Percentiles rank a stretch among this genome's conserved stretches.
phyloP scores from a whole-genome alignment of 805 yeast species.

The Ogataea thermomethanolica region DNA sequence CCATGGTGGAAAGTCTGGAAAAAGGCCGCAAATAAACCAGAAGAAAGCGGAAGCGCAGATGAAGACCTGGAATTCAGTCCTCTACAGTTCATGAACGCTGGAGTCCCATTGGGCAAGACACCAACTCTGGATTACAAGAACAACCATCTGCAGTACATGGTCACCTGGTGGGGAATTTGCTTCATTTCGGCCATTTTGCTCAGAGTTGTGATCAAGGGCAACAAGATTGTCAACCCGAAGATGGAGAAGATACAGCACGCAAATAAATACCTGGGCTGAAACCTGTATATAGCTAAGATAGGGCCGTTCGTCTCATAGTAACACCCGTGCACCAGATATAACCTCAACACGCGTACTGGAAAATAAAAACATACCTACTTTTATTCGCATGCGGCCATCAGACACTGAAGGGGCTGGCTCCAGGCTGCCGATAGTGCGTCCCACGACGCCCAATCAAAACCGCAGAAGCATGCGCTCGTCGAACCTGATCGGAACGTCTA shows the following conservation, averaged over 20 bases:
- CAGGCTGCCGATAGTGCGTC: constrained; percentile 21
- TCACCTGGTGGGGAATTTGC: constrained; percentile 93
- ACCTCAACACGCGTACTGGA: constrained; percentile 1
- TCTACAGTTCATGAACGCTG: constrained; percentile 66
- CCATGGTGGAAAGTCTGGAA: constrained; percentile 33
- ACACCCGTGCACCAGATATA: constrained; percentile 7
- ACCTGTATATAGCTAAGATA: constrained; percentile 7
- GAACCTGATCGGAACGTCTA: constrained; percentile 15
- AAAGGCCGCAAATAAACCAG: neutral
- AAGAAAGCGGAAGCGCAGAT: neutral
- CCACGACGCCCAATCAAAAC: constrained; percentile 19
- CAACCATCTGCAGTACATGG: constrained; percentile 86
- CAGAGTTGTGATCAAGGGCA: constrained; percentile 46
- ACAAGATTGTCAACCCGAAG: constrained; percentile 36
- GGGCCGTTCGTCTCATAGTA: too few species aligned
- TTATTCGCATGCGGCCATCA: constrained; percentile 1
- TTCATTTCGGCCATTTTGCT: constrained; percentile 69
- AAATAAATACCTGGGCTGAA: constrained; percentile 36
- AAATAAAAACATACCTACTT: neutral
- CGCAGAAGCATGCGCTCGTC: constrained; percentile 15
- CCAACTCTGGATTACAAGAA: constrained; percentile 83
- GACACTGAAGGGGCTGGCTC: constrained; percentile 5
- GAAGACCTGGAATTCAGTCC: constrained; percentile 40
- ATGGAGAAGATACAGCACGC: constrained; percentile 51
- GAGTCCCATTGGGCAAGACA: constrained; percentile 84